A percentile compares a stretch with the other conserved stretches of the same genome.
Evolutionary conservation across 305 asterid genomes (phyloP).

Genomic region (Rubia tinctorum): DNA sequence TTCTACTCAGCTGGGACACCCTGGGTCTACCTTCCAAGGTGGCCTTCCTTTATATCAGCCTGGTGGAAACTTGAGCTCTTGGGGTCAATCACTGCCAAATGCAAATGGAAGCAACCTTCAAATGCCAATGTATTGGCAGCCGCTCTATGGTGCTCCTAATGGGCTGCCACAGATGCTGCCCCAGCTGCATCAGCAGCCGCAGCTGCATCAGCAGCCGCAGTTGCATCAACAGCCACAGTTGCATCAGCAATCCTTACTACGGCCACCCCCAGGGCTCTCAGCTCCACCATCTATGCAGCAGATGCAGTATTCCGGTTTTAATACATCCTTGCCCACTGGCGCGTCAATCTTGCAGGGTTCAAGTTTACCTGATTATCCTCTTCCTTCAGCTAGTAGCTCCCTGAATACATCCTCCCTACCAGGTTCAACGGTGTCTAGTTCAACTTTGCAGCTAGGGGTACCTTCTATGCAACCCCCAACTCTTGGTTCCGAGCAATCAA

Average conservation of each 20-base stretch:
- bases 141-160: conserved; percentile 80
- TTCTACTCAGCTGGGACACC: conserved; percentile 62
- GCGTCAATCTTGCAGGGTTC: conserved; percentile 45
- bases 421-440: conserved; percentile 28
- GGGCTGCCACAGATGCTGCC: conserved; percentile 62
- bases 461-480: conserved; percentile 53
- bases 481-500: conserved; percentile 30
- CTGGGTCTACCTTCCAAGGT: conserved; percentile 60
- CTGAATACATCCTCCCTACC: conserved; percentile 34
- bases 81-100: conserved; percentile 83
- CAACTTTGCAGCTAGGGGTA: conserved; percentile 39
- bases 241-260: conserved; percentile 71
- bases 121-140: conserved; percentile 98
- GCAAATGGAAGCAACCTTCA: conserved; percentile 63
- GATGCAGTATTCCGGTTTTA: conserved; percentile 71
- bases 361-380: conserved; percentile 52
- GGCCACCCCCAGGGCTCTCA: conserved; percentile 76
- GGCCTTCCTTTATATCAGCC: conserved; percentile 86
- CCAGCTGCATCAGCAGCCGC: not conserved
- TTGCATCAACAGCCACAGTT: conserved; percentile 82
- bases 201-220: conserved; percentile 61
- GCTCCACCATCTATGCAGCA: conserved; percentile 76
- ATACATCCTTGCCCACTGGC: conserved; percentile 52
- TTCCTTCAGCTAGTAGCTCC: conserved; percentile 39
- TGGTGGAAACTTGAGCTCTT: conserved; percentile 79